phyloP scores from a whole-genome alignment of 2,329 filamentous ascomycete species.

The Trichoderma arundinaceum region DNA sequence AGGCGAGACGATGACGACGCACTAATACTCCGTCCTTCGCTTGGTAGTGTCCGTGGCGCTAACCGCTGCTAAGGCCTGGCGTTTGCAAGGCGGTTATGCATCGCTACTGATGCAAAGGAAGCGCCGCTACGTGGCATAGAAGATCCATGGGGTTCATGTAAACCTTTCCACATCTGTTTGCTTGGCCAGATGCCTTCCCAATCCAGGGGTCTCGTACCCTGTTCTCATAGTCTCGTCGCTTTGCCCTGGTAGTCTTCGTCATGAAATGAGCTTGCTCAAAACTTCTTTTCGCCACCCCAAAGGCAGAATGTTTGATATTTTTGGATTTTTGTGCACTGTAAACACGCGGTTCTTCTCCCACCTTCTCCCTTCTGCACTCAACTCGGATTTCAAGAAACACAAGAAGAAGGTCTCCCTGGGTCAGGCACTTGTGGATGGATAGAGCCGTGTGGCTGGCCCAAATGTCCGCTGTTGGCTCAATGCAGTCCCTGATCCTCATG shows the following conservation, averaged over 20 bases:
- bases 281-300: not conserved
- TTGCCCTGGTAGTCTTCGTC: not conserved
- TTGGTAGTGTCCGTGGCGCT: not conserved
- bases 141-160: not conserved
- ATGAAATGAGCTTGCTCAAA: not conserved
- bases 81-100: constrained; percentile 9
- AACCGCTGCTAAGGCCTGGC: not conserved
- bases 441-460: constrained; percentile 5
- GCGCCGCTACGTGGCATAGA: constrained; percentile 6
- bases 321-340: not conserved
- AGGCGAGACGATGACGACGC: constrained; percentile 23
- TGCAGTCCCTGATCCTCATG: not conserved
- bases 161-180: not conserved
- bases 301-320: not conserved
- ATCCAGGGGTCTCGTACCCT: not conserved
- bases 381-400: not conserved
- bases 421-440: constrained; percentile 1
- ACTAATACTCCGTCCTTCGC: not conserved
- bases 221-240: not conserved
- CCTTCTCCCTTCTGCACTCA: not conserved
- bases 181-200: not conserved
- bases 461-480: not conserved
- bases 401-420: not conserved
- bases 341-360: not conserved
- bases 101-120: not conserved